These are phyloP conservation scores for Metschnikowia aberdeeniae DNA, from an alignment of 805 yeast species.

Conservation along the genomic window DNA sequence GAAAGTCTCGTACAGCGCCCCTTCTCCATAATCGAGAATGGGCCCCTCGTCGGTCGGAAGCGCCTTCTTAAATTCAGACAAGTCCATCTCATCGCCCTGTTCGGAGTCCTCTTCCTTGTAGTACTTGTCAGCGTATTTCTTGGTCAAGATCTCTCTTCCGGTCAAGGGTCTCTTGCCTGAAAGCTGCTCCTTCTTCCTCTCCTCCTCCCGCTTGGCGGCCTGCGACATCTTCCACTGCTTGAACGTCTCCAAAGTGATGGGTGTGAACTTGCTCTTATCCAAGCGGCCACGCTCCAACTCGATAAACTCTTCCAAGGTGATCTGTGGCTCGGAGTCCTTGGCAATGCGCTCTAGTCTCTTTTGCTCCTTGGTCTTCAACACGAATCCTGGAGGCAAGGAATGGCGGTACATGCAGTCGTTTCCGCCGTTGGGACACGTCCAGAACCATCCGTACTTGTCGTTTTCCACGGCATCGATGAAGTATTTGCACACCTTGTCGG, in stretches of 20 bases:
- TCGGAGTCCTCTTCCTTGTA: conserved; percentile 51
- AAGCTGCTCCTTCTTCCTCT: conserved; percentile 29
- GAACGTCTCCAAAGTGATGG: conserved; percentile 80
- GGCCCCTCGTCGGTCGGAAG: conserved; percentile 47
- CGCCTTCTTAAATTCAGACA: conserved; percentile 51
- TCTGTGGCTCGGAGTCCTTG: conserved; percentile 76
- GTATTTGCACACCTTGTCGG: conserved; percentile 89
- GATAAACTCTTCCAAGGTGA: conserved; percentile 91
- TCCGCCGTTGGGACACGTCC: conserved; percentile 96
- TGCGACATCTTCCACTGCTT: conserved; percentile 78
- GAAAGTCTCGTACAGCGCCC: conserved; percentile 14
- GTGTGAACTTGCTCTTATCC: conserved; percentile 73
- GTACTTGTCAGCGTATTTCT: conserved; percentile 54
- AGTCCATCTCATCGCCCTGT: conserved; percentile 51
- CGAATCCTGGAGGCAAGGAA: conserved; percentile 95
- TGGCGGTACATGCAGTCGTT: conserved; percentile 91
- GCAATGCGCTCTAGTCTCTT: conserved; percentile 84
- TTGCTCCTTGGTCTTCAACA: conserved; percentile 94
- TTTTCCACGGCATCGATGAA: conserved; percentile 97
- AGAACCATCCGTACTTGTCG: conserved; percentile 98
- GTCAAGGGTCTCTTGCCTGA: conserved; percentile 47
- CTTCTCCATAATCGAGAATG: conserved; percentile 75
- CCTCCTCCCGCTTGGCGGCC: conserved; percentile 48
- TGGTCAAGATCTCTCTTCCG: conserved; percentile 67
- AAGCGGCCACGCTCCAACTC: conserved; percentile 88